Base-by-base conservation (phyloP, 1,284 basidiomycete genomes). In the Apiotrichum mycotoxinovorans region DNA sequence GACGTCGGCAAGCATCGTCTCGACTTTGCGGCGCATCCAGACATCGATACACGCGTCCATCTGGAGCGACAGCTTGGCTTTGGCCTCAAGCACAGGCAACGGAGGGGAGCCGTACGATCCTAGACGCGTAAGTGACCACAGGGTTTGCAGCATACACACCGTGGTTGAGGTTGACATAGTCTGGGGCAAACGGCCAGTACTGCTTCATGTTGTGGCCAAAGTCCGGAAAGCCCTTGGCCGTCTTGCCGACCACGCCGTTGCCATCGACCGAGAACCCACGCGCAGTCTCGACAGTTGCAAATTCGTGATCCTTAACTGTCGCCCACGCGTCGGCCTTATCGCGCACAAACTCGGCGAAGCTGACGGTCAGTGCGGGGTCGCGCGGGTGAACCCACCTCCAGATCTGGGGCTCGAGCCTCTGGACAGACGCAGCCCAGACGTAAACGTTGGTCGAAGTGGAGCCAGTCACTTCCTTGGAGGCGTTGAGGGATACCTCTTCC, bases 91-190 rank as follows among this genome's bases (percentile, higher is more conserved):
- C 17, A 91, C 86, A 9, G 84, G 83, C 2, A 77, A 72, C 0
- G 88, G 87, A 0, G 83, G 72, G 1, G 87, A 83, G 4, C 88
- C 88, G 62, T 84, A 89, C 0, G 86, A 85, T 4, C 86, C 86
- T 87, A 55, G 26, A 14, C 23, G 50, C 41, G 4, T 20, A 33
- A 37, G 12, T 12, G 9, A 60, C 25, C 15, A 18, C n/a, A 47
- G 33, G 17, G 17, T 15, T 37, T 18, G 8, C 17, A 15, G 8
- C 35, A 4, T 30, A 30, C 79, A 49, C 42, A 83, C 85, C 87
- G 56, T 86, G 77, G 63, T 88, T 87, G 43, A 87, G 69, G 68
- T 87, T 87, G 55, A 86, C 73, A 75, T 72, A 87, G 30, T 79
- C 78, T 1, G 82, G 72, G 45, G 83, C 82, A 52, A 88, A 83